These are phyloP conservation scores for Rhododendron vialii DNA, from an alignment of 148 eudicot species.

Conservation along the genomic window DNA sequence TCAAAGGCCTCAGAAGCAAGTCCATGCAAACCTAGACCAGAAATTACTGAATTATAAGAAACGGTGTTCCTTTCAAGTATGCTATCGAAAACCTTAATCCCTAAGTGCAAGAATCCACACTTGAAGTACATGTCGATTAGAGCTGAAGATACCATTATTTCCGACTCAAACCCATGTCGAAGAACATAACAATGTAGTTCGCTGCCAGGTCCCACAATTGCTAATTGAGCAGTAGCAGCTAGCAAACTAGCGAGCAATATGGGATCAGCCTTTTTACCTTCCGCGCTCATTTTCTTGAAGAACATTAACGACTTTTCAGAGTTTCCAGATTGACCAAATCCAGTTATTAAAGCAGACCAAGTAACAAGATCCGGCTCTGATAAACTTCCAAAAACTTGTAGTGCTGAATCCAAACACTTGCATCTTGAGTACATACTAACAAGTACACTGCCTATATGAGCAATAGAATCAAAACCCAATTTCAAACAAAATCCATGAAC, in stretches of 20 bases:
- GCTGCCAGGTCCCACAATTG: constrained; percentile 41
- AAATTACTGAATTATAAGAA: constrained; percentile 58
- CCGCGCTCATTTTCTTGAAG: constrained; percentile 44
- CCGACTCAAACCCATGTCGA: constrained; percentile 49
- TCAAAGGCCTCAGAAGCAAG: constrained; percentile 46
- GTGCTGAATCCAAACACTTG: constrained; percentile 59
- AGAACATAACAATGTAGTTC: constrained; percentile 71
- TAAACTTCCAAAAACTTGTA: constrained; percentile 41
- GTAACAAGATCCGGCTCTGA: constrained; percentile 64
- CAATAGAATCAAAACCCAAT: constrained; percentile 45
- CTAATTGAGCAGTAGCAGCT: constrained; percentile 50
- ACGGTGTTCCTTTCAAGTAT: constrained; percentile 40
- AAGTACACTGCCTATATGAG: constrained; percentile 57
- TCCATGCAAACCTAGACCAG: constrained; percentile 66
- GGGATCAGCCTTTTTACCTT: constrained; percentile 54
- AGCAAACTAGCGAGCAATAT: constrained; percentile 58
- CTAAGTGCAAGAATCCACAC: constrained; percentile 68
- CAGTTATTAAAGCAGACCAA: constrained; percentile 75
- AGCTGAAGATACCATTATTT: constrained; percentile 60
- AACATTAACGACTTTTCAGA: constrained; percentile 29
- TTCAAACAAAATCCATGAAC: constrained; percentile 63
- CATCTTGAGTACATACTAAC: constrained; percentile 74
- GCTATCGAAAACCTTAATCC: constrained; percentile 32
- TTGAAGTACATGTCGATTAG: constrained; percentile 81
- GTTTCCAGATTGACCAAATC: constrained; percentile 53